Base-by-base conservation (phyloP, 805 yeast species). In the Zygoascus biomembranicola region DNA sequence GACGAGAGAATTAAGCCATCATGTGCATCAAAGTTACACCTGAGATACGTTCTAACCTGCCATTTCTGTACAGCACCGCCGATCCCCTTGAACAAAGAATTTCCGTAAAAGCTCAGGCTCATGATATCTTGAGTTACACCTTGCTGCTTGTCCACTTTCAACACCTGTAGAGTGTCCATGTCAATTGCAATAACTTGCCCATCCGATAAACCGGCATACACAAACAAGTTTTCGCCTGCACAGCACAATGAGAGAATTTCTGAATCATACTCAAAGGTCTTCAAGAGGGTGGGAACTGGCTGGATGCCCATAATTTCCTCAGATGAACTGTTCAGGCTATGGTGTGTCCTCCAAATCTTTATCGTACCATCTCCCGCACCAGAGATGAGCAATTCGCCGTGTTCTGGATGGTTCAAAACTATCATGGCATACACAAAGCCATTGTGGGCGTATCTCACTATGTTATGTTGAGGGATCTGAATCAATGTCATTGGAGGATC, bases 341-440 rank as follows among this genome's bases (percentile, higher is more conserved):
- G 57, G 5, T 61, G 58, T 28, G 81, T 61, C 0, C 80, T 78
- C 98, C 98, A 92, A 11, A 89, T 66, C 61, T 87, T 87, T n/a
- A 85, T 79, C 8, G 77, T 61, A 0, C 97, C 98, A 69, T 94
- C 98, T 47, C 98, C 98, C 50, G 96, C 95, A 28, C 95, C 92
- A 2, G 87, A 75, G 3, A 84, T 68, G 8, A 86, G 63, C 9
- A 71, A 66, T 41, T 76, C 77, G 2, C 43, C 50, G n/a, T 53
- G 39, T 26, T 51, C 57, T 50, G 51, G 51, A 44, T 62, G 58
- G 9, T 54, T 55, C 19, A 74, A 56, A 20, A 65, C 58, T 26
- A 73, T 71, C 78, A 87, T 79, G 43, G 90, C 77, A 66, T 90
- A 90, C 11, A 92, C 82, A 60, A 87, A 92, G 14, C 98, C 96